Evolutionary conservation across 2,329 filamentous ascomycete genomes (phyloP), one percentile per base, ranked within the genome.

Genomic region (Ophiocordyceps australis): DNA sequence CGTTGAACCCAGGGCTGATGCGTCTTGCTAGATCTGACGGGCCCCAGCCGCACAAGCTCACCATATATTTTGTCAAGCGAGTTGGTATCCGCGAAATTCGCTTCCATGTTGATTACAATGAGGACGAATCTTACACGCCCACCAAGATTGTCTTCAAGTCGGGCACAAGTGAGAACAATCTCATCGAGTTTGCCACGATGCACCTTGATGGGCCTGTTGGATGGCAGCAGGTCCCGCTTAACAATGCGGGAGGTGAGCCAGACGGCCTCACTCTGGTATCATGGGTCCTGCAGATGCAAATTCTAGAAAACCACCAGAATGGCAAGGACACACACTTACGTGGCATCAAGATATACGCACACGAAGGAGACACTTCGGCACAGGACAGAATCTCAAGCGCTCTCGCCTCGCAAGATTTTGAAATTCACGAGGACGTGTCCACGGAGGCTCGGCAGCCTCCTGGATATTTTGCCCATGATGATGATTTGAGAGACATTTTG

Each of bases 311-410:
- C 44, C 89, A 98, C 48, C 89, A 98, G 53, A 98, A 98, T 47
- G 89, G 89, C 35, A 98, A 98, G 49, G 89, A 98, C 47, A 98
- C 89, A n/a, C 89, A 98, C 57, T 65, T 98, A 14, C 67, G 89
- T 11, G 86, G 83, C 3, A 66, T 98, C 48, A 91, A 93, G 54
- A 76, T 95, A 8, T 98, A 70, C 36, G 66, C 66, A 2, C 52
- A 66, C 12, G 62, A 66, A 32, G 52, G 57, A 16, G 63, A 66
- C 31, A 43, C n/a, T n/a, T n/a, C n/a, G n/a, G n/a, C n/a, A n/a
- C n/a, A n/a, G n/a, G n/a, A n/a, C n/a, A n/a, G n/a, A n/a, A n/a
- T n/a, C n/a, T n/a, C n/a, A n/a, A n/a, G n/a, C n/a, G n/a, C n/a
- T n/a, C n/a, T n/a, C n/a, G n/a, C n/a, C n/a, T n/a, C n/a, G n/a